These are phyloP conservation scores for Suillus paluster DNA, from an alignment of 768 basidiomycete species.

Conservation along the genomic window DNA sequence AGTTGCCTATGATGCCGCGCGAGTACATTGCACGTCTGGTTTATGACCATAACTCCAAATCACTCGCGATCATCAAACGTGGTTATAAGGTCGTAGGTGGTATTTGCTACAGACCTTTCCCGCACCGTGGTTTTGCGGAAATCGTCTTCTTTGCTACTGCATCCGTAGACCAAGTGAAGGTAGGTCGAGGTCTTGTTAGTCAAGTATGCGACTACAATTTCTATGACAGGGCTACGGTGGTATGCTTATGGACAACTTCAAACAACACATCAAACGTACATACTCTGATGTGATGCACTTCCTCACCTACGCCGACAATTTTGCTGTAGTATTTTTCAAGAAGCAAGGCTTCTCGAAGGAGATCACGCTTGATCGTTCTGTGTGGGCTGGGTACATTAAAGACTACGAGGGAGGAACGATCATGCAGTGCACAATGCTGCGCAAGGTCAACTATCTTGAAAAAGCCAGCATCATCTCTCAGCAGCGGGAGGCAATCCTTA, in stretches of 20 bases:
- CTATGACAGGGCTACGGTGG: conserved; percentile 87
- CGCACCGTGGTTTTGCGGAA: conserved; percentile 93
- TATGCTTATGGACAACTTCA: conserved; percentile 98
- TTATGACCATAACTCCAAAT: conserved; percentile 90
- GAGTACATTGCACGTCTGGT: conserved; percentile 98
- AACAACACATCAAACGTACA: conserved; percentile 83
- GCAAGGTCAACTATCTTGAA: conserved; percentile 86
- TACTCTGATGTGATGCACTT: conserved; percentile 93
- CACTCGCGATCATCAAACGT: conserved; percentile 91
- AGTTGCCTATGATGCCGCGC: conserved; percentile 97
- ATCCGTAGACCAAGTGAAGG: conserved; percentile 96
- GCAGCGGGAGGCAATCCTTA: conserved; percentile 89
- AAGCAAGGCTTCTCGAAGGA: conserved; percentile 99
- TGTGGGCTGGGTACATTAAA: conserved; percentile 99
- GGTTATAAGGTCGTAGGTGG: conserved; percentile 97
- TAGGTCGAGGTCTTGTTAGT: conserved; percentile 36
- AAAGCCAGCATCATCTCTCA: conserved; percentile 72
- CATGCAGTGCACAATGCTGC: conserved; percentile 98
- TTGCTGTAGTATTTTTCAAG: conserved; percentile 98
- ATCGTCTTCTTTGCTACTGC: conserved; percentile 99
- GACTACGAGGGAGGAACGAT: conserved; percentile 99
- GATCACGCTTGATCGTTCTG: conserved; percentile 85
- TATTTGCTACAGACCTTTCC: conserved; percentile 96
- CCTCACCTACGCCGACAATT: conserved; percentile 98
- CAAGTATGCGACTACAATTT: neutral